phyloP scores from a whole-genome alignment of 106 monocot genomes.

The Amphibolis antarctica region DNA sequence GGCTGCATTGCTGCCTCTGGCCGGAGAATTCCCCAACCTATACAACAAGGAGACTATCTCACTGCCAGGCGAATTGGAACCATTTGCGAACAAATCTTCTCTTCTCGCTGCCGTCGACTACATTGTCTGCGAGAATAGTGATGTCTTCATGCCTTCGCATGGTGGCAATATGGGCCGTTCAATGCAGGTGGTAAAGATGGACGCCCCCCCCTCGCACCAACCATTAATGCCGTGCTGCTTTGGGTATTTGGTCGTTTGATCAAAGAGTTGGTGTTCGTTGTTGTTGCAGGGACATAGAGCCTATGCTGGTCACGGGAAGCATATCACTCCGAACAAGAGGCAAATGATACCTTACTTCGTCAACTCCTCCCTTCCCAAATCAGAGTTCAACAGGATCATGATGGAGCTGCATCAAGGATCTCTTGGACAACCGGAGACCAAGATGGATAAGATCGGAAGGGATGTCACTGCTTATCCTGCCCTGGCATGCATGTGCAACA shows the following conservation, averaged over 20 bases:
- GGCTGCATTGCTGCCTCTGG: conserved; percentile 38
- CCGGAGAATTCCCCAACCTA: conserved; percentile 53
- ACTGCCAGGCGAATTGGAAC: conserved; percentile 47
- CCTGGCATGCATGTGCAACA: conserved; percentile 85
- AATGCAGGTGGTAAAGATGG: conserved; percentile 27
- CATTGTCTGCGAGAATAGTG: conserved; percentile 73
- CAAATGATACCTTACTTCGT: conserved; percentile 74
- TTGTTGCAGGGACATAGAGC: conserved; percentile 60
- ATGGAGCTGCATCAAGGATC: conserved; percentile 60
- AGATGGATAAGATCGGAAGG: conserved; percentile 30
- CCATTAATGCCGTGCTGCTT: too few relatives aligned
- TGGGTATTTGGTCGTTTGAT: neutral
- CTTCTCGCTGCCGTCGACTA: conserved; percentile 79
- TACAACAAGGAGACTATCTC: conserved; percentile 69
- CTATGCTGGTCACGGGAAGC: conserved; percentile 63
- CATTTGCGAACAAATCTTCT: conserved; percentile 51
- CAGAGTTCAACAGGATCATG: conserved; percentile 58
- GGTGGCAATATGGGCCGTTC: conserved; percentile 89
- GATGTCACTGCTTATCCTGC: conserved; percentile 80
- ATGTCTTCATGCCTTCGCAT: conserved; percentile 92
- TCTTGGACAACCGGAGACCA: conserved; percentile 60
- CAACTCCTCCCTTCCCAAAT: conserved; percentile 33
- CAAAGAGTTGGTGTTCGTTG: neutral
- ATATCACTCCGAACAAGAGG: conserved; percentile 84
- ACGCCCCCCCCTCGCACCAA: too few relatives aligned